Evolutionary conservation across 2,329 filamentous ascomycete species (phyloP), one percentile per base, ranked within the genome.

Genomic region (Colletotrichum limetticola): DNA sequence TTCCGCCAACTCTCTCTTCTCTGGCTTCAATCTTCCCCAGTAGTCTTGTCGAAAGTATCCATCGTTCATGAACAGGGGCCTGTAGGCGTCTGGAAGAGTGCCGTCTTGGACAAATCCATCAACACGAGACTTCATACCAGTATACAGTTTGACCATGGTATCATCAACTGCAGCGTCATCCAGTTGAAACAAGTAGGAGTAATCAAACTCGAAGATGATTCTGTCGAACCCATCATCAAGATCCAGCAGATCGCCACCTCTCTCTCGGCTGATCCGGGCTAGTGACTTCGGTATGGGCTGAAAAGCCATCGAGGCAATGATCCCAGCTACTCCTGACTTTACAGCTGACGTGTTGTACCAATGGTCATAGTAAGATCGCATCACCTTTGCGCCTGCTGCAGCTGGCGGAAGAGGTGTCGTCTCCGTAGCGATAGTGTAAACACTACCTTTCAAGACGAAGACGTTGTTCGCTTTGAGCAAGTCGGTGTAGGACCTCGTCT

Each of bases 401-500:
- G 66, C 76, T 32, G 71, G 75, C 0, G 83, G 82, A 16, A 83
- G 73, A 0, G 82, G 80, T 11, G 83, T 78, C 0, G 80, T 82
- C 76, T 84, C 83, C 4, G 82, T 84, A 24, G 80, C 80, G 60
- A 83, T 82, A n/a, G 80, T 80, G 71, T 82, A 82, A 28, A 82
- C 78, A 68, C 77, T 79, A 32, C 80, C 81, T 60, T 80, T 79
- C 1, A 82, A 32, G 1, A 82, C 74, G 1, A 80, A 77, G 76
- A 78, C 80, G 71, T 65, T 53, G 74, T 78, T 89, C 85, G 76
- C 77, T 19, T 78, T 80, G 73, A 88, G 82, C 7, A 90, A 79
- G 55, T 85, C 83, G 64, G 83, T 80, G 74, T 88, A 88, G 7
- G 81, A 84, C 74, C 84, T 86, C 3, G 83, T 84, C 76, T 86